Evolutionary conservation across 2,329 filamentous ascomycete species (phyloP), one percentile per base, ranked within the genome.

Genomic region (Aspergillus fijiensis): DNA sequence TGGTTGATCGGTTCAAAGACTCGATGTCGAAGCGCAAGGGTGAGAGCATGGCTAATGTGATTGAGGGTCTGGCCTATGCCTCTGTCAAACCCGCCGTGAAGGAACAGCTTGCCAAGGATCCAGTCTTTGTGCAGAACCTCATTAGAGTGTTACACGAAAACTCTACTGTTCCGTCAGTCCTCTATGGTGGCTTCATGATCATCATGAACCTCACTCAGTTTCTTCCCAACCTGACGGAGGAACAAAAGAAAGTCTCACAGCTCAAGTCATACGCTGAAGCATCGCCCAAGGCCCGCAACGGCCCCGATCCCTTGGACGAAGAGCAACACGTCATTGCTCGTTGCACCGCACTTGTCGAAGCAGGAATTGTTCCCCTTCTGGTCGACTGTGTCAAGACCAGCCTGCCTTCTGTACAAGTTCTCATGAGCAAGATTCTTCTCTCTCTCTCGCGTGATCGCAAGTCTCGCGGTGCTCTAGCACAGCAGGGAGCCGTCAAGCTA

Each of bases 261-360:
- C 84, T 99, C 49, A 97, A 96, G 79, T 91, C 92, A 2, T 99
- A 98, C 69, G 95, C 95, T 14, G 91, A 96, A 71, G 90, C 92
- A 0, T 87, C 88, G 70, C 89, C 91, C 0, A 86, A 87, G 69
- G 85, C 85, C 62, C 72, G 84, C n/a, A 76, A 79, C 1, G 72
- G 75, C 21, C 73, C 81, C 0, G 86, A 93, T 70, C 85, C 86
- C 7, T 80, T 96, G 0, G 88, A 95, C 59, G 86, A 92, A 62
- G 88, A 96, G 59, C 82, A 88, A 2, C 87, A 90, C 65, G 92
- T 96, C 35, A 82, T 85, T 16, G 83, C 84, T 61, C 87, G 95
- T 25, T 97, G 94, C 75, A 87, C 85, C 71, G 84, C 84, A 11
- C 83, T 97, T 12, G 90, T 98, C 60, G 87, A 94, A 31, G 89